Percentiles rank a stretch among this genome's conserved stretches.
These are phyloP conservation scores for Ailanthus altissimus DNA, from an alignment of 345 rosid species.

Conservation along the genomic window DNA sequence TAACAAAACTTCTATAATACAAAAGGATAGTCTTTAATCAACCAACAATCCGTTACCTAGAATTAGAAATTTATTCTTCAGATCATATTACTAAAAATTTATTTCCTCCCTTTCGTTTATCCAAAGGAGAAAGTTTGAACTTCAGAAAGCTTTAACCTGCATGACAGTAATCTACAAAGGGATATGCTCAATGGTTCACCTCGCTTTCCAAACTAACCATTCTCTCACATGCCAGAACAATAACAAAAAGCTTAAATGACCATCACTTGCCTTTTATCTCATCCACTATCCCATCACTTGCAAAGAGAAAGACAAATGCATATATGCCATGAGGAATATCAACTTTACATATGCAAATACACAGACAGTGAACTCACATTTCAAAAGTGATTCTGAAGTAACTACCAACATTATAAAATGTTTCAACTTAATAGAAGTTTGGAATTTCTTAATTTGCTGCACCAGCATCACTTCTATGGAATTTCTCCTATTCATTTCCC, in stretches of 20 bases:
- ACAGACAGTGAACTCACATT: neutral
- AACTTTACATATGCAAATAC: neutral
- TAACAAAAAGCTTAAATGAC: neutral
- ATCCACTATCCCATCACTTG: neutral
- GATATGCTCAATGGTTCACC: neutral
- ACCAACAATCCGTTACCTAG: neutral
- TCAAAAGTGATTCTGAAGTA: neutral
- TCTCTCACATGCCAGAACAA: neutral
- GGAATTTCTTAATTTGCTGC: neutral
- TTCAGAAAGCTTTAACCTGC: constrained; percentile 2
- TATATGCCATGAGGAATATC: neutral
- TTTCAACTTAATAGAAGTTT: neutral
- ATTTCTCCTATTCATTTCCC: neutral
- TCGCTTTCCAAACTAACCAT: neutral
- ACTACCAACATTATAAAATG: neutral
- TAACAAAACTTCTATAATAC: neutral
- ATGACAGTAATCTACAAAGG: neutral
- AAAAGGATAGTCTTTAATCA: neutral
- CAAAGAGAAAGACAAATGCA: neutral
- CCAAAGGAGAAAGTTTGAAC: neutral
- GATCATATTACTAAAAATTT: neutral
- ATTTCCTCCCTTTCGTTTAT: neutral
- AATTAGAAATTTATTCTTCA: neutral
- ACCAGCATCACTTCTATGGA: neutral
- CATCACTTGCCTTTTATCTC: neutral